These are phyloP conservation scores for Capsella rubella DNA, from an alignment of 441 rosid genomes.

Conservation along the genomic window DNA sequence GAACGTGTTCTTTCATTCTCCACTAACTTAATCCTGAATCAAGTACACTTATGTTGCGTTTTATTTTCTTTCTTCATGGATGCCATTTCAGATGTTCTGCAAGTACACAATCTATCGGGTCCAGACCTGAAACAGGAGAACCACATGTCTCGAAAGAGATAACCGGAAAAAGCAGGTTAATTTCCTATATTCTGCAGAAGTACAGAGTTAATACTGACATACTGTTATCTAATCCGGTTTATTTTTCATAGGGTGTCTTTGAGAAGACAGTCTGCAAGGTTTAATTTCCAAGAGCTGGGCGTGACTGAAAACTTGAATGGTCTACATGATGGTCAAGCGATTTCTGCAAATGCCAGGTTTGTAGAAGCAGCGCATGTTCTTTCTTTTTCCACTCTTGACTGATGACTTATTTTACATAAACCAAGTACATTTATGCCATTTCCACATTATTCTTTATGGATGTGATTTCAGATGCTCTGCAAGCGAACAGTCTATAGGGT, in stretches of 20 bases:
- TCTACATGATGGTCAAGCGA: constrained; percentile 30
- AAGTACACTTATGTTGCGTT: constrained; percentile 11
- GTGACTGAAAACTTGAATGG: constrained; percentile 26
- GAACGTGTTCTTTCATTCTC: constrained; percentile 11
- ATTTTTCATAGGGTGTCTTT: constrained; percentile 28
- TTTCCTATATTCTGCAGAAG: neutral
- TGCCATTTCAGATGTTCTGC: constrained; percentile 35
- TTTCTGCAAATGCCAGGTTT: constrained; percentile 35
- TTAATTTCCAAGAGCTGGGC: constrained; percentile 37
- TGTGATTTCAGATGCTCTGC: constrained; percentile 36
- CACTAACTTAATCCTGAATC: constrained; percentile 14
- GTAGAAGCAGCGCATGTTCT: constrained; percentile 25
- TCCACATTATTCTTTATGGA: neutral
- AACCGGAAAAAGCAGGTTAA: constrained; percentile 36
- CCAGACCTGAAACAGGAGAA: constrained; percentile 35
- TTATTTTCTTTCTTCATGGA: neutral
- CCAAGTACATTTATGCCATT: constrained; percentile 23
- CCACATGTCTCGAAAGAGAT: constrained; percentile 38
- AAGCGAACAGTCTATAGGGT: constrained; percentile 28
- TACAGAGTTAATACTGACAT: constrained; percentile 19
- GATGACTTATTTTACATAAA: constrained; percentile 18
- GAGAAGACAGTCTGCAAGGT: constrained; percentile 43
- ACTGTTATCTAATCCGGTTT: constrained; percentile 17
- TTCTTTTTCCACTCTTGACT: constrained; percentile 17
- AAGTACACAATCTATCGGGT: constrained; percentile 28